Conservation (phyloP, 1,284 basidiomycete genomes). For the Gymnopus androsaceus region DNA sequence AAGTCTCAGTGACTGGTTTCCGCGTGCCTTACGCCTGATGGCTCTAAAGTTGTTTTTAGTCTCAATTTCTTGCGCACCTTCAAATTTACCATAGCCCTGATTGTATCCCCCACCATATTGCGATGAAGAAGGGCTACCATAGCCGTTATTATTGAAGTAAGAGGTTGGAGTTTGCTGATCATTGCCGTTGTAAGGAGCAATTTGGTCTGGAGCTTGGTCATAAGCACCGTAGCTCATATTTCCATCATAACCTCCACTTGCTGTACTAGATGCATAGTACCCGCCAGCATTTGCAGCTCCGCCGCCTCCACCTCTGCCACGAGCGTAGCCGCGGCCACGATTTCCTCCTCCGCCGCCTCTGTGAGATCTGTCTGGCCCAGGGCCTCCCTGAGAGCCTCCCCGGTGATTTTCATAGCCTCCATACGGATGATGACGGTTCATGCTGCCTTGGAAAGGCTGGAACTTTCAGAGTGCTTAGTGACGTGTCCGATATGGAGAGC, state of each 20-base stretch:
- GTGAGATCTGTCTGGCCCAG: conserved; percentile 72
- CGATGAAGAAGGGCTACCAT: conserved; percentile 46
- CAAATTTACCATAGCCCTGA: conserved; percentile 64
- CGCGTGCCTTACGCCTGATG: conserved; percentile 21
- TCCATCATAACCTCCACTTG: conserved; percentile 48
- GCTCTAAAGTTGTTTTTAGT: conserved; percentile 39
- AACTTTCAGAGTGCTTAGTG: conserved; percentile 21
- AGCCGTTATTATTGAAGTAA: conserved; percentile 70
- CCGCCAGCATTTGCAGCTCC: conserved; percentile 51
- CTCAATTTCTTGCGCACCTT: conserved; percentile 81
- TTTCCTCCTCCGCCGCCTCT: conserved; percentile 60
- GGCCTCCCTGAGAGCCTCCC: conserved; percentile 62
- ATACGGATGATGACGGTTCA: conserved; percentile 73
- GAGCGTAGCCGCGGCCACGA: conserved; percentile 66
- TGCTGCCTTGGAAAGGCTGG: conserved; percentile 17
- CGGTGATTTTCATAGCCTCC: conserved; percentile 71
- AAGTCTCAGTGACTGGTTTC: conserved; percentile 26
- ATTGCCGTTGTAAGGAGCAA: conserved; percentile 66
- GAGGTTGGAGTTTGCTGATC: conserved; percentile 59
- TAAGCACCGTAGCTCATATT: conserved; percentile 53
- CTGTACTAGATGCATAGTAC: too few species aligned
- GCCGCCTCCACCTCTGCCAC: conserved; percentile 57
- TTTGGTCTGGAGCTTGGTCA: conserved; percentile 68
- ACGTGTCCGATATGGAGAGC: conserved; percentile 13
- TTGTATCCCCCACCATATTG: conserved; percentile 48